Base-by-base conservation (phyloP, 2,329 filamentous ascomycete genomes). In the Colletotrichum spinosum region DNA sequence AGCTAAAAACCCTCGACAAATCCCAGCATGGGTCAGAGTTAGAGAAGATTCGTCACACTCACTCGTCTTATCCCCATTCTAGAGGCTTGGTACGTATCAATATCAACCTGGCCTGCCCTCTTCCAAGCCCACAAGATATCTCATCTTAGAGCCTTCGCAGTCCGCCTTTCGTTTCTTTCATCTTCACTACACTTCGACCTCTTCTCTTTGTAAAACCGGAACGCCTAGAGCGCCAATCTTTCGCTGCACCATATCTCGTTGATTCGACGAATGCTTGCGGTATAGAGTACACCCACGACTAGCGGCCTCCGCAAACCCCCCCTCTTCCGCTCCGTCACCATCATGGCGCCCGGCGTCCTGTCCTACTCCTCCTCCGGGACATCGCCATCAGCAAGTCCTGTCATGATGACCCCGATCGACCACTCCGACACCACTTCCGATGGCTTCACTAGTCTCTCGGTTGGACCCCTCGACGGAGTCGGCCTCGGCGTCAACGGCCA, bases 361-460 rank as follows among this genome's bases (percentile, higher is more conserved):
- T 69, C 59, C 45, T 58, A 69, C 50, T 70, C 67, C 46, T 70
- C 68, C 10, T 57, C 60, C 15, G 67, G 55, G 50, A 69, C 68
- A 38, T 70, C 68, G 35, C 67, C 68, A 42, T 64, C 67, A 15
- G 59, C 65, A 35, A 70, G 68, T 48, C 67, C 68, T 17, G 68
- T 68, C 12, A 55, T 67, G 42, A 67, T 64, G 60, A 69, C 66
- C 25, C 68, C 67, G 34, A 58, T 66, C 42, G 63, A 62, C 7
- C 62, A 68, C 57, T 68, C 66, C 37, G 62, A 68, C 42, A 68
- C 66, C 53, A 62, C 62, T 12, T 66, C 62, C 63, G 66, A 68
- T 54, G 63, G 62, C 56, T 62, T 68, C 45, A 62, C 66, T 17
- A 65, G 60, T 44, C 54, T 68, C 11, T 65, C 66, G 42, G 66